Conservation (phyloP, 306 rosid genomes). For the Herpetospermum pedunculosum region DNA sequence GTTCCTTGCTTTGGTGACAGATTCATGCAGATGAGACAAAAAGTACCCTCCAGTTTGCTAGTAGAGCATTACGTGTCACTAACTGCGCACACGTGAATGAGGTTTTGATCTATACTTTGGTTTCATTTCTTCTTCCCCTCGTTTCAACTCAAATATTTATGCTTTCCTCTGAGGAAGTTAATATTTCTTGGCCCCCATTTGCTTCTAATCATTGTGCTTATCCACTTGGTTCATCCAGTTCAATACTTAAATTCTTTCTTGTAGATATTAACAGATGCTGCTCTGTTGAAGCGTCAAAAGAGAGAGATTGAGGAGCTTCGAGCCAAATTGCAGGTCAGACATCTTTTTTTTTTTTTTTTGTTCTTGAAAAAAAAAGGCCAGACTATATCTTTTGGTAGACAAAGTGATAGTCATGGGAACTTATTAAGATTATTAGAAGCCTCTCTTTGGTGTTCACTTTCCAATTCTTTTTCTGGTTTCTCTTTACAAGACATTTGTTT, state of each 20-base stretch:
- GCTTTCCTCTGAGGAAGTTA: conserved; percentile 2
- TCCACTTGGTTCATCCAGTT: conserved; percentile 7
- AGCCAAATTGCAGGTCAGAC: conserved; percentile 71
- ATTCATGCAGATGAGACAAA: conserved; percentile 91
- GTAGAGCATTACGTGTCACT: conserved; percentile 89
- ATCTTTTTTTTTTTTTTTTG: background rate
- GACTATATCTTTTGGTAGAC: conserved; percentile 9
- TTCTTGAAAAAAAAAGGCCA: background rate
- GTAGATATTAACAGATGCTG: conserved; percentile 97
- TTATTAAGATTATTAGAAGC: background rate
- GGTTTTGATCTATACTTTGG: conserved; percentile 34
- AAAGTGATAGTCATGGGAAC: background rate
- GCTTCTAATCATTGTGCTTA: conserved; percentile 4
- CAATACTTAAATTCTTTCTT: conserved; percentile 3
- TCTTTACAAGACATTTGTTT: too few relatives aligned
- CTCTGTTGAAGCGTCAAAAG: conserved; percentile 89
- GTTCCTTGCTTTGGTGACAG: conserved; percentile 34
- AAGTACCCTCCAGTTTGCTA: conserved; percentile 96
- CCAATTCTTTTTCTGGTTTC: too few relatives aligned
- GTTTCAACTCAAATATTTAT: conserved; percentile 7
- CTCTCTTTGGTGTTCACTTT: too few relatives aligned
- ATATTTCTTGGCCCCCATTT: conserved; percentile 9
- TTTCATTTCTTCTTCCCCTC: background rate
- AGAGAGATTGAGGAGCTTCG: conserved; percentile 92
- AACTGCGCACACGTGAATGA: conserved; percentile 93